These are phyloP conservation scores for Pittosporum tobira DNA, from an alignment of 129 eudicot genomes.

Conservation along the genomic window DNA sequence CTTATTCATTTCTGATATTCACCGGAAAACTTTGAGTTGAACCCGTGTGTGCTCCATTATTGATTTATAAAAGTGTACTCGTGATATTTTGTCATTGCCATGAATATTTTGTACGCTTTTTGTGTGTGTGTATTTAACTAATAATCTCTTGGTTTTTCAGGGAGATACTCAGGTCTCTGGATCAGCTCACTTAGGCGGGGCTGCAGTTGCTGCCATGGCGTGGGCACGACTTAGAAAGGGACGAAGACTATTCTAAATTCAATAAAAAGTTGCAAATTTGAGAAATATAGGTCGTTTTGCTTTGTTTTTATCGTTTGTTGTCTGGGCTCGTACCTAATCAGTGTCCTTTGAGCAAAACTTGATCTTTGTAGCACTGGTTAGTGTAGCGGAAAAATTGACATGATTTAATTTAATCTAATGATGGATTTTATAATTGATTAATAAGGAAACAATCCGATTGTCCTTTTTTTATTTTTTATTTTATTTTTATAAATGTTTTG, in stretches of 20 bases:
- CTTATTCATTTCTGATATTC: no score
- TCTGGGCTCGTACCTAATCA: not conserved
- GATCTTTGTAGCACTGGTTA: no score
- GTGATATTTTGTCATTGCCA: not conserved
- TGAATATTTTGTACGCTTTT: not conserved
- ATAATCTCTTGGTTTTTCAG: slow-evolving; percentile 30
- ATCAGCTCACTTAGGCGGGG: slow-evolving; percentile 90
- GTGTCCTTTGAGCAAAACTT: no score
- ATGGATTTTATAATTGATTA: no score
- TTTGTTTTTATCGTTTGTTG: no score
- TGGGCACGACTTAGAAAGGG: slow-evolving; percentile 50
- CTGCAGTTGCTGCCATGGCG: slow-evolving; percentile 65
- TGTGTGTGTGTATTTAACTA: slow-evolving; percentile 2
- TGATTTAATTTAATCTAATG: no score
- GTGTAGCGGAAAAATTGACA: no score
- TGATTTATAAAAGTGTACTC: not conserved
- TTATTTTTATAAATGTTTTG: no score
- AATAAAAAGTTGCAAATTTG: not conserved
- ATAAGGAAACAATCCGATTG: no score
- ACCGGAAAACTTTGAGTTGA: no score
- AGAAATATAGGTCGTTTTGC: not conserved
- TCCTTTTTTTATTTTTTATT: no score
- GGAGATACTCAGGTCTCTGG: slow-evolving; percentile 68
- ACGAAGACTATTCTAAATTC: slow-evolving; percentile 25
- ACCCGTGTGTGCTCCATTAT: no score